Base-by-base conservation (phyloP, 1,139 yeast species). In the Lodderomyces oxycetoniae region DNA sequence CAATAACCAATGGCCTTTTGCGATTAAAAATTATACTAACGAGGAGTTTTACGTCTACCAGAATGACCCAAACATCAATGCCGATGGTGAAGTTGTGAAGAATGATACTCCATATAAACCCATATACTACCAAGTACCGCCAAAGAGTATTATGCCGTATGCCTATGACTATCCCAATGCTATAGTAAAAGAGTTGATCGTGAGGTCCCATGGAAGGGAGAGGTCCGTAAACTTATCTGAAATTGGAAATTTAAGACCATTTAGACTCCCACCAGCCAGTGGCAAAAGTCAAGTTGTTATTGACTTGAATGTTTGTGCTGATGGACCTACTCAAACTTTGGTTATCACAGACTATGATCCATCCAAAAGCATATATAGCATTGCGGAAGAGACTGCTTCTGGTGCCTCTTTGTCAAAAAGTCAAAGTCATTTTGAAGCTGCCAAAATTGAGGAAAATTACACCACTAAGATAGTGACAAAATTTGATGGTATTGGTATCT, bases 91-190 rank as follows among this genome's bases (percentile, higher is more conserved):
- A 39, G 64, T 67, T 29, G 61, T 74, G 34, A 63, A 66, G 45
- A 42, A 66, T 49, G 61, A 67, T 38, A 64, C 60, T 5, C 64
- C 63, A n/a, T 84, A 78, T 52, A 79, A 78, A 43, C 93, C 93
- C 3, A 69, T 87, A 16, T 78, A 72, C 49, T 91, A 89, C 53
- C 74, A 76, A 38, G 71, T 89, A 16, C 97, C 96, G 0, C 79
- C 95, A 1, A 79, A 77, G 53, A 86, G 96, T 62, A 94, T 87
- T 2, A 93, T 93, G 98, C 96, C 97, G 0, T 93, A 91, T 56
- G 88, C 98, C 0, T 93, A 96, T 87, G 98, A 93, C 54, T 91
- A 77, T 58, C 98, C 98, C 0, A 87, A 94, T 36, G 96, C 96
- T 0, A 66, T 77, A 9, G 74, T 83, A 30, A 89, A 88, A 54